Conservation (phyloP, 1,139 yeast genomes). For the Saccharomyces hybrid region DNA sequence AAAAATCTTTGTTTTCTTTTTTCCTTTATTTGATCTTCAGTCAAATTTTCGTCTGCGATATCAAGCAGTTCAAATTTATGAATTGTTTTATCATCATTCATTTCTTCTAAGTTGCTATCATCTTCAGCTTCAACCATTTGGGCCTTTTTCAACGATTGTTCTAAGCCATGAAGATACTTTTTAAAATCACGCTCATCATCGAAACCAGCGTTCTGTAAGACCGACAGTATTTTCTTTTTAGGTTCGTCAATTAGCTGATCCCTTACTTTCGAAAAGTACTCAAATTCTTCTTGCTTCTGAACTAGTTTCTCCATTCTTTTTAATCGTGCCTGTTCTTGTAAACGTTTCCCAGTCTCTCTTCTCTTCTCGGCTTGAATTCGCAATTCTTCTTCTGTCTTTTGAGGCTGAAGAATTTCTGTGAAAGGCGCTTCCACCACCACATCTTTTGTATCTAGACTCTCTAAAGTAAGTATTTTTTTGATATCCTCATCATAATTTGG, state of each 20-base stretch:
- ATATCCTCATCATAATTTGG: slow-evolving; percentile 61
- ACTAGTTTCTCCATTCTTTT: slow-evolving; percentile 70
- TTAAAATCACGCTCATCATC: slow-evolving; percentile 65
- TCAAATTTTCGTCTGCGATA: slow-evolving; percentile 72
- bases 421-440: slow-evolving; percentile 79
- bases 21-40: slow-evolving; percentile 75
- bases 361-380: slow-evolving; percentile 71
- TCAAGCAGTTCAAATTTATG: slow-evolving; percentile 76
- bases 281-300: slow-evolving; percentile 75
- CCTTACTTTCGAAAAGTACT: slow-evolving; percentile 55
- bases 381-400: slow-evolving; percentile 77
- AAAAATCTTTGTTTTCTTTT: slow-evolving; percentile 75
- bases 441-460: slow-evolving; percentile 57
- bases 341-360: slow-evolving; percentile 75
- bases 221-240: slow-evolving; percentile 37
- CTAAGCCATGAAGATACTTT: slow-evolving; percentile 59
- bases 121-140: slow-evolving; percentile 52
- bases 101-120: slow-evolving; percentile 42
- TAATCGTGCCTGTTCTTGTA: slow-evolving; percentile 89
- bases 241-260: slow-evolving; percentile 45
- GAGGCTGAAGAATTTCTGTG: slow-evolving; percentile 52
- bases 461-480: slow-evolving; percentile 49
- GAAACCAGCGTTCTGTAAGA: slow-evolving; percentile 68
- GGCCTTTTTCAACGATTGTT: slow-evolving; percentile 61
- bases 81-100: slow-evolving; percentile 39